Conservation (phyloP, 257 asterid species). For the Knoxia roxburghii region DNA sequence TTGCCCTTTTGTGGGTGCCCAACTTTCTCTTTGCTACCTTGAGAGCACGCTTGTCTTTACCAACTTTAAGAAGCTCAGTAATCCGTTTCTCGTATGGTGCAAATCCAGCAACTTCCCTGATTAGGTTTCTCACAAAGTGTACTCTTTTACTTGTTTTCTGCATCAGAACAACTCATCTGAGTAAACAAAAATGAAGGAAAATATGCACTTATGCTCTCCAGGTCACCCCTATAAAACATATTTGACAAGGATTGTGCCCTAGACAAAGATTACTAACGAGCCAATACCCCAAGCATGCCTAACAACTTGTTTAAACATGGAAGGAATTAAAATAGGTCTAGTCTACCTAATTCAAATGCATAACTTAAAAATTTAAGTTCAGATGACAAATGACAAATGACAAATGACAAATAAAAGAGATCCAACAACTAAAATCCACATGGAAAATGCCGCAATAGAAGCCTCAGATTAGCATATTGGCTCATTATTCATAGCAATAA, state of each 20-base stretch:
- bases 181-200: background rate
- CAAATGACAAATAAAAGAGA: background rate
- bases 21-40: constrained; percentile 75
- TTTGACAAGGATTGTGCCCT: background rate
- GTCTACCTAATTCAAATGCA: too few relatives aligned
- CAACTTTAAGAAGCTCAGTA: constrained; percentile 71
- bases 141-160: constrained; percentile 76
- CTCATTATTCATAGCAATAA: constrained; percentile 10
- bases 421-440: background rate
- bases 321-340: too few relatives aligned
- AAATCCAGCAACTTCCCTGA: constrained; percentile 74
- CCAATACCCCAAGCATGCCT: too few relatives aligned
- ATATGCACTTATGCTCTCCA: background rate
- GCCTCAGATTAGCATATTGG: constrained; percentile 20
- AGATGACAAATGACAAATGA: background rate
- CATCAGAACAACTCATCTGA: background rate
- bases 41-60: constrained; percentile 72
- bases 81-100: constrained; percentile 79
- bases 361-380: background rate
- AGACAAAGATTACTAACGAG: background rate
- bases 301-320: too few relatives aligned
- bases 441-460: background rate
- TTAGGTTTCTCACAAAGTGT: constrained; percentile 54
- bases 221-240: background rate
- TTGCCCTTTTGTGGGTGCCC: constrained; percentile 85